Conservation (phyloP, 352 stramenopile genomes). For the Phytopythium sindhum region DNA sequence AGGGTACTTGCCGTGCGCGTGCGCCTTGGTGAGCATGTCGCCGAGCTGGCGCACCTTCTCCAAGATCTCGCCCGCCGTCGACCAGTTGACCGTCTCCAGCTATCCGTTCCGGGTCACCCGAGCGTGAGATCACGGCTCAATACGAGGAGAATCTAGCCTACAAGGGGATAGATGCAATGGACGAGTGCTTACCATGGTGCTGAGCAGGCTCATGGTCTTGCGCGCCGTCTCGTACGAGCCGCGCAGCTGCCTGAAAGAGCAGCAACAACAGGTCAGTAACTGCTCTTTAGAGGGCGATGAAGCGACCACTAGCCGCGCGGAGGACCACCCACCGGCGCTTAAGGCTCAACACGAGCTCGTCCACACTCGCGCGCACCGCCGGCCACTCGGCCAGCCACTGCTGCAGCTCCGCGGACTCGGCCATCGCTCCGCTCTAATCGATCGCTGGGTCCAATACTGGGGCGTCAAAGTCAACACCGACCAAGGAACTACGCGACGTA, state of each 20-base stretch:
- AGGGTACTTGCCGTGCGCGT: constrained; percentile 46
- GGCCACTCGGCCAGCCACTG: constrained; percentile 80
- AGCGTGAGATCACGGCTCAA: not conserved
- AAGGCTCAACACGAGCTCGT: constrained; percentile 74
- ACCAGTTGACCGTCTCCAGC: constrained; percentile 79
- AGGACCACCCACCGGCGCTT: constrained; percentile 55
- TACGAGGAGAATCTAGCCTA: not conserved
- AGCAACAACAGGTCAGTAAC: not conserved
- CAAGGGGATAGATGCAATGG: not conserved
- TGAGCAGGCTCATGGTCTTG: constrained; percentile 69
- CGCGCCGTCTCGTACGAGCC: constrained; percentile 83
- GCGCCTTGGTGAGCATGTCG: constrained; percentile 79
- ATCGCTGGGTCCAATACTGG: not conserved
- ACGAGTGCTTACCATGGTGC: constrained; percentile 46
- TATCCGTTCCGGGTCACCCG: constrained; percentile 14
- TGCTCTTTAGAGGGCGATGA: not conserved
- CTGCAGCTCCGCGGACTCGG: constrained; percentile 34
- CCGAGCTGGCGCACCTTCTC: constrained; percentile 80
- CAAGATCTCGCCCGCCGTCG: constrained; percentile 76
- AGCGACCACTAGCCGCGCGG: not conserved
- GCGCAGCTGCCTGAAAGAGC: constrained; percentile 42
- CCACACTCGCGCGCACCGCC: constrained; percentile 56
- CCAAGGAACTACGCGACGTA: not conserved
- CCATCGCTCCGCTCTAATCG: not conserved
- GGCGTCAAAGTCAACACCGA: not conserved